A percentile compares a stretch with the other conserved stretches of the same genome.
These are phyloP conservation scores for Penstemon eatonii DNA, from an alignment of 257 asterid species.

Conservation along the genomic window DNA sequence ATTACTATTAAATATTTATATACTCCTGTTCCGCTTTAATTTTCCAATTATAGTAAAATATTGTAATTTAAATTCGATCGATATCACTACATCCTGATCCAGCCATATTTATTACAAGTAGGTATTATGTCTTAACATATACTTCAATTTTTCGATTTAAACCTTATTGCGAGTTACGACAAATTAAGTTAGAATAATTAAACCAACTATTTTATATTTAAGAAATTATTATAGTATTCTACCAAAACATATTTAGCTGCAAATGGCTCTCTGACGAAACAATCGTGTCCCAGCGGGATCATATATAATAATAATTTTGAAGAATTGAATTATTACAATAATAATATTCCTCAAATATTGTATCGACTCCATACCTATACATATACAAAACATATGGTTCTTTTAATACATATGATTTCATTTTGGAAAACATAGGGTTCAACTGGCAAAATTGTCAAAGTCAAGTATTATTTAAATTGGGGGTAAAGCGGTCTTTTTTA, in stretches of 20 bases:
- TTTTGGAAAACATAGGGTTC: too few relatives aligned
- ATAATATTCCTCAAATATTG: not conserved
- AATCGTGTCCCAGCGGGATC: not conserved
- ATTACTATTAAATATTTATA: too few relatives aligned
- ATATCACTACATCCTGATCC: too few relatives aligned
- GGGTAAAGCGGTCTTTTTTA: too few relatives aligned
- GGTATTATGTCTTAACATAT: not conserved
- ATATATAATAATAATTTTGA: too few relatives aligned
- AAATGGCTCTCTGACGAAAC: not conserved
- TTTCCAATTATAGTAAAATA: too few relatives aligned
- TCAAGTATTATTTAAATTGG: too few relatives aligned
- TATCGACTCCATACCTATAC: not conserved
- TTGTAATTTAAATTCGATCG: too few relatives aligned
- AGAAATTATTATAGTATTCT: too few relatives aligned
- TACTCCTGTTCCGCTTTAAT: too few relatives aligned
- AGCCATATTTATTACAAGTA: constrained; percentile 1
- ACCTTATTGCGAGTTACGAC: not conserved
- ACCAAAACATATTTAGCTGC: not conserved
- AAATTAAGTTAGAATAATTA: constrained; percentile 1
- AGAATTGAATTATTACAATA: too few relatives aligned
- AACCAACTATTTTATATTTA: not conserved
- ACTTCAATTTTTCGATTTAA: not conserved
- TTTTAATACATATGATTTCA: constrained; percentile 7
- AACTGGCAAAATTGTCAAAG: too few relatives aligned
- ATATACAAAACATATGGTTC: not conserved